Evolutionary conservation across 73 alveolate genomes (phyloP), one percentile per base, ranked within the genome.

Genomic region (Paramecium biaurelia): DNA sequence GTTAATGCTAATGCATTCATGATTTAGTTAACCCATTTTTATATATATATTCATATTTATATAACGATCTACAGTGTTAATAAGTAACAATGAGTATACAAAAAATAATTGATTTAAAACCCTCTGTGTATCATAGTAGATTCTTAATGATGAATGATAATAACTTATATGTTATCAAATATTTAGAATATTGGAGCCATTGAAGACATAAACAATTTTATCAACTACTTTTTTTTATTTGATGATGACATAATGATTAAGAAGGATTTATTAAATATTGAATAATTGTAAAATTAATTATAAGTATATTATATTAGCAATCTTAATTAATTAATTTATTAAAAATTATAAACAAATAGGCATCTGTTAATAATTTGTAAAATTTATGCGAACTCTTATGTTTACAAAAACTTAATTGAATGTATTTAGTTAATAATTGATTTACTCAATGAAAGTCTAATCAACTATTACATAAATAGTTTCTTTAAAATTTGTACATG

Each of bases 401-500:
- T 23, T 57, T 26, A 57, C 35, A 57, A 57, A 57, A 11, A 43
- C 37, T 1, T 11, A 23, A 11, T 23, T 57, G 38, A 0, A 57
- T 57, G 11, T 26, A 23, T 57, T 57, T 7, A n/a, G n/a, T 57
- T 20, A 57, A 57, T 57, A 57, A 57, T 57, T 57, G 12, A 57
- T 23, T 57, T 35, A 57, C 0, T 57, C 74, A 57, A 87, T 87
- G 93, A 74, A 87, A 87, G 93, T 87, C 41, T 53, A 87, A 74
- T 87, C 93, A 18, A 63, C 68, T 10, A 87, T 98, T 43, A 97
- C 99, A 56, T 97, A 97, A 92, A 92, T 58, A 93, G 98, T 20
- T 96, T 99, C 41, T 85, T 96, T 24, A 93, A 96, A 85, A 92
- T 96, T 57, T 99, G 99, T 12, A 58, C 86, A 85, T 86, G 41